Base-by-base conservation (phyloP, 371 early-diverging fungal species). In the Mucor mucedo region DNA sequence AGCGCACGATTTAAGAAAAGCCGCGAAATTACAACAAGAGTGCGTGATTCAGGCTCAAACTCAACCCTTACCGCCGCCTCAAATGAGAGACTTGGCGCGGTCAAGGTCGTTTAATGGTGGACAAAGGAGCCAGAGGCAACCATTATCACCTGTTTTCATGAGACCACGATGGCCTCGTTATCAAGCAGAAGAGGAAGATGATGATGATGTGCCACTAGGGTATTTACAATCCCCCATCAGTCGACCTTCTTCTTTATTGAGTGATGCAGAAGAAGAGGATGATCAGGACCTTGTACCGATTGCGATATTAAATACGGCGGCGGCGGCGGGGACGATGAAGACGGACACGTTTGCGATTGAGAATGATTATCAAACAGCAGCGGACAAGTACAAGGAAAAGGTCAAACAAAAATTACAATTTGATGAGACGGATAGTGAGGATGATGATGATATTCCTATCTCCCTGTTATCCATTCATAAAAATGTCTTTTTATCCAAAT, bases 371-470 rank as follows among this genome's bases (percentile, higher is more conserved):
- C 64, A 66, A 28, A 63, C 73, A 1, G 73, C 73, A 8, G 73
- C 73, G 7, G 73, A 66, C 40, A 73, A 73, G 33, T 73, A 73
- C n/a, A 73, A 73, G 45, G 67, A 66, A 59, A 66, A 59, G 45
- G 73, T 73, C 10, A 66, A 67, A 30, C 70, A 73, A 38, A 60
- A 70, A 14, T 28, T 72, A 10, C 70, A 66, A 14, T 29, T 66
- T 10, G 65, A 69, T 16, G 56, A 66, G 1, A 62, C 52, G 14
- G 63, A 56, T 14, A 52, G 48, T 21, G 35, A 55, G 10, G 54
- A 52, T 2, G 60, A 66, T 30, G 66, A 66, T 39, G 62, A 69
- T 53, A 61, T 61, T 16, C 69, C 69, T 5, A 69, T 69, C 44
- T 69, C 69, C 30, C 41, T 69, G 32, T 30, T 50, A 30, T 29